phyloP scores from a whole-genome alignment of 1,284 basidiomycete species.

The Naganishia cerealis region DNA sequence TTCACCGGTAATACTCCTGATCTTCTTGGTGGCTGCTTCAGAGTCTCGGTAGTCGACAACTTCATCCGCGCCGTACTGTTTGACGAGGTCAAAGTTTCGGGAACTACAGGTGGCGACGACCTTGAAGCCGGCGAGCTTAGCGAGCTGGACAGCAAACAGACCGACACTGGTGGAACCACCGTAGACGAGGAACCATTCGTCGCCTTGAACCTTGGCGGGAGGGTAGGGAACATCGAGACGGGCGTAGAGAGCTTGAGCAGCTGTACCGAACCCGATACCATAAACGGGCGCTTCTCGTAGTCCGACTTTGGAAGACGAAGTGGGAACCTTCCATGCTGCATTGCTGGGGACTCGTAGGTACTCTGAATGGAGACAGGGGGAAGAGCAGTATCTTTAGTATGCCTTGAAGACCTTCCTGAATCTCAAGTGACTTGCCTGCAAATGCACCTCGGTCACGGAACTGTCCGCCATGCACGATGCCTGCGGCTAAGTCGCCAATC shows the following conservation, averaged over 20 bases:
- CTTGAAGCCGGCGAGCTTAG: constrained; percentile 55
- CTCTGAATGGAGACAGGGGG: neutral
- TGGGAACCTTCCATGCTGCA: constrained; percentile 38
- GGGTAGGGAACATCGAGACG: constrained; percentile 44
- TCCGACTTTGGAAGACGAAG: constrained; percentile 33
- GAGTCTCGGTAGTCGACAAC: constrained; percentile 51
- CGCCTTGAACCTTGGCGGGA: constrained; percentile 37
- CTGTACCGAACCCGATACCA: constrained; percentile 54
- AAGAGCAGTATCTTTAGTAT: no score
- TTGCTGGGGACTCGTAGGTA: constrained; percentile 33
- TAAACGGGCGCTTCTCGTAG: constrained; percentile 55
- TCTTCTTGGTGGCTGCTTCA: constrained; percentile 37
- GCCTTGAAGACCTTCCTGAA: no score
- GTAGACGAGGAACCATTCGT: constrained; percentile 52
- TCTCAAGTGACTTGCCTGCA: constrained; percentile 37
- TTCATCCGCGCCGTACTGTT: constrained; percentile 55
- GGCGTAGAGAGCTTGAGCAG: constrained; percentile 47
- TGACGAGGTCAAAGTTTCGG: constrained; percentile 53
- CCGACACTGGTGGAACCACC: constrained; percentile 57
- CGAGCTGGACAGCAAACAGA: constrained; percentile 57
- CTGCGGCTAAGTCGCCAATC: constrained; percentile 57
- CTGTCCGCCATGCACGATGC: constrained; percentile 56
- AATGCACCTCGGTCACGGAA: constrained; percentile 50
- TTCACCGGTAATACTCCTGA: constrained; percentile 43
- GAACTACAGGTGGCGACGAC: constrained; percentile 56